A percentile compares a stretch with the other conserved stretches of the same genome.
Evolutionary conservation across 1,139 yeast species (phyloP).

Genomic region (Hansenula sp.): DNA sequence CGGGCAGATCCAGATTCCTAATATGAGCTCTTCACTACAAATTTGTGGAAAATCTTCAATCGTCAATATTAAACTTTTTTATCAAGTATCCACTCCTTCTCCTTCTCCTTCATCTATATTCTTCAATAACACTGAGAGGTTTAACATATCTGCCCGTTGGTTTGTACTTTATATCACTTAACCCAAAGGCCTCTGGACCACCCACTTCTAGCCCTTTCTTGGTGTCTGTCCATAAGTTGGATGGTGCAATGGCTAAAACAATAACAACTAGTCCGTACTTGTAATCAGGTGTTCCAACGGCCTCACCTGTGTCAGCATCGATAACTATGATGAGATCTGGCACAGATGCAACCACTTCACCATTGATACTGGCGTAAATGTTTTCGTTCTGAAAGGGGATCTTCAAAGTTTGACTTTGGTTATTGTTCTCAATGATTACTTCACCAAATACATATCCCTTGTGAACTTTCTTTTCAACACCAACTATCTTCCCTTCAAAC

Average conservation of each 20-base stretch:
- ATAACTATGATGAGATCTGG: constrained; percentile 44
- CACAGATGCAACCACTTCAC: constrained; percentile 31
- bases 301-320: constrained; percentile 40
- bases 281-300: constrained; percentile 45
- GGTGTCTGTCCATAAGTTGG: constrained; percentile 34
- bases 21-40: background rate
- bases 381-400: constrained; percentile 47
- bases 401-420: constrained; percentile 20
- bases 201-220: constrained; percentile 34
- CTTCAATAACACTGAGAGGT: constrained; percentile 39
- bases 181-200: constrained; percentile 35
- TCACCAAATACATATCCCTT: constrained; percentile 47
- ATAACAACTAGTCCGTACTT: constrained; percentile 40
- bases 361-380: constrained; percentile 26
- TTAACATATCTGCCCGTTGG: constrained; percentile 33
- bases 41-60: background rate
- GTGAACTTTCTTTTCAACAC: constrained; percentile 35
- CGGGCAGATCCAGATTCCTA: too few relatives aligned
- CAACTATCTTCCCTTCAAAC: constrained; percentile 42
- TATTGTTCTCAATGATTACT: constrained; percentile 33
- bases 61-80: too few relatives aligned
- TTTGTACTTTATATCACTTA: constrained; percentile 30
- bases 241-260: constrained; percentile 39
- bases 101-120: constrained; percentile 20
- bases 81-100: background rate